phyloP scores from a whole-genome alignment of 352 stramenopile genomes.

The Phytophthora idaei region DNA sequence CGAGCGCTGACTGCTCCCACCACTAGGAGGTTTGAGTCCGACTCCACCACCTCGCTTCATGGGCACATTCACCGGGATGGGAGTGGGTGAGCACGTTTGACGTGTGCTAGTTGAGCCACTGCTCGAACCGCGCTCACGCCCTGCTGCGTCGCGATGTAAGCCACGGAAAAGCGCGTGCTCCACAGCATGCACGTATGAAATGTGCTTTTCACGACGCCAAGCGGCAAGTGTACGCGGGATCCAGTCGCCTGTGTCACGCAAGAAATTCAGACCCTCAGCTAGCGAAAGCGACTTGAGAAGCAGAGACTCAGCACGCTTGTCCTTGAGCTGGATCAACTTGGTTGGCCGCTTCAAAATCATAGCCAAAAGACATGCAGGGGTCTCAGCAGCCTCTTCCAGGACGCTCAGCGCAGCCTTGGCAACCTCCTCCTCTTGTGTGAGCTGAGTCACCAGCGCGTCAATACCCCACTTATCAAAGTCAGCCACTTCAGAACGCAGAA shows the following conservation, averaged over 20 bases:
- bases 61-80: conserved; percentile 85
- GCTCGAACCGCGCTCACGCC: conserved; percentile 55
- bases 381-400: conserved; percentile 86
- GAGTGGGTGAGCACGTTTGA: conserved; percentile 67
- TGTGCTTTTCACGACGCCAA: conserved; percentile 85
- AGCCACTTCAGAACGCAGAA: conserved; percentile 84
- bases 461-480: conserved; percentile 91
- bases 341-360: conserved; percentile 86
- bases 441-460: conserved; percentile 82
- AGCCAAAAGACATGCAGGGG: conserved; percentile 76
- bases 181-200: conserved; percentile 85
- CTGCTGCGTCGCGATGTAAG: conserved; percentile 78
- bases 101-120: conserved; percentile 40
- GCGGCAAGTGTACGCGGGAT: conserved; percentile 75
- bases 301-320: conserved; percentile 81
- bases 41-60: conserved; percentile 77
- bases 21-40: conserved; percentile 52
- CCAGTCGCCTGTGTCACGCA: conserved; percentile 84
- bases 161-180: conserved; percentile 85
- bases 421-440: conserved; percentile 87
- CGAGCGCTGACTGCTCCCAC: conserved; percentile 65
- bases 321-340: conserved; percentile 79
- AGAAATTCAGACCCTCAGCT: conserved; percentile 75
- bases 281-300: conserved; percentile 87
- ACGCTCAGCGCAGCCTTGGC: conserved; percentile 88